These are phyloP conservation scores for Colletotrichum brevisporum DNA, from an alignment of 2,329 filamentous ascomycete genomes.

Conservation along the genomic window DNA sequence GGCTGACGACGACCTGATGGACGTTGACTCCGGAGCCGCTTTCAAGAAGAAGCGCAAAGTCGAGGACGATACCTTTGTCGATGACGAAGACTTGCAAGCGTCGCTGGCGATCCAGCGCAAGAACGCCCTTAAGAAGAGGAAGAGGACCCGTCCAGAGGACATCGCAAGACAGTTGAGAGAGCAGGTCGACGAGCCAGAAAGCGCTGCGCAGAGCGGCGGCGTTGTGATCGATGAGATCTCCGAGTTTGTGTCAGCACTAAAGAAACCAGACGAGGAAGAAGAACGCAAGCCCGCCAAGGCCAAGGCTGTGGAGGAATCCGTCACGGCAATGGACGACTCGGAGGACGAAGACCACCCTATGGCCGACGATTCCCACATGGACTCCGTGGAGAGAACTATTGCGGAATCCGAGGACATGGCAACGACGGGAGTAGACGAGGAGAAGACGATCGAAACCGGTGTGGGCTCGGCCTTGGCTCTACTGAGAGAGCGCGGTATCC, in stretches of 20 bases:
- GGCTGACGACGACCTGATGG: constrained; percentile 73
- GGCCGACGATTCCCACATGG: constrained; percentile 41
- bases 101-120: constrained; percentile 87
- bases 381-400: constrained; percentile 54
- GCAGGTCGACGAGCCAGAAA: constrained; percentile 68
- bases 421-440: constrained; percentile 84
- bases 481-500: constrained; percentile 86
- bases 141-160: constrained; percentile 88
- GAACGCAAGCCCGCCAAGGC: constrained; percentile 66
- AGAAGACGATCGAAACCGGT: constrained; percentile 83
- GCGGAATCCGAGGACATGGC: constrained; percentile 66
- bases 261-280: constrained; percentile 73
- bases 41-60: constrained; percentile 73
- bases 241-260: constrained; percentile 91
- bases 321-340: constrained; percentile 62
- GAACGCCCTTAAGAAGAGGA: constrained; percentile 90
- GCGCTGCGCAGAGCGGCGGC: constrained; percentile 67
- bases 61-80: constrained; percentile 79
- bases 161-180: constrained; percentile 84
- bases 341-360: constrained; percentile 54
- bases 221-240: constrained; percentile 96
- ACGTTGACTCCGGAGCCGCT: constrained; percentile 75
- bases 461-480: constrained; percentile 87
- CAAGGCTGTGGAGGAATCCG: constrained; percentile 53
- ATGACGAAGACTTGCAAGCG: constrained; percentile 93